These are phyloP conservation scores for Solanum okadae DNA, from an alignment of 257 asterid genomes.

Conservation along the genomic window DNA sequence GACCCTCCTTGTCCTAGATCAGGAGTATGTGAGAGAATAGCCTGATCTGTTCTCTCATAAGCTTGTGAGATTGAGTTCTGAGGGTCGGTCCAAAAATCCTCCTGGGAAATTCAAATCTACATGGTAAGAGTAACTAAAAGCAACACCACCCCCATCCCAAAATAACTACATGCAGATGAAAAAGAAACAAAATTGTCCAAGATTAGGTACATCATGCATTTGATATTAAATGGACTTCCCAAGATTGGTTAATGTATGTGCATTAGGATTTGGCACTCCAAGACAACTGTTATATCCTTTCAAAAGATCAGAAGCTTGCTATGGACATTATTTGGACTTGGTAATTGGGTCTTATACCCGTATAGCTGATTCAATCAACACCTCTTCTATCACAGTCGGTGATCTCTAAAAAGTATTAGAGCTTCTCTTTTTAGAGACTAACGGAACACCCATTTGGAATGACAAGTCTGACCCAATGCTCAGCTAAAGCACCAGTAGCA, in stretches of 20 bases:
- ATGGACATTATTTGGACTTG: background rate
- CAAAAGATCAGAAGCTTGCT: background rate
- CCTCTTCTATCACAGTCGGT: background rate
- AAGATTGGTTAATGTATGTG: background rate
- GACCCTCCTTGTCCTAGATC: slow-evolving; percentile 94
- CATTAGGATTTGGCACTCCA: background rate
- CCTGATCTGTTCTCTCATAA: slow-evolving; percentile 79
- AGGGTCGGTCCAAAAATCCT: slow-evolving; percentile 72
- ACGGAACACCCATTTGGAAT: background rate
- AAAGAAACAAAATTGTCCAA: background rate
- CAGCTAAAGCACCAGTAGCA: background rate
- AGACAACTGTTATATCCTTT: background rate
- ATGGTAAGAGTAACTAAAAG: background rate
- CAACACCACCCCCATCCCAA: background rate
- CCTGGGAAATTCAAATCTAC: slow-evolving; percentile 25
- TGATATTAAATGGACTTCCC: background rate
- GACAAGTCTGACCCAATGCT: background rate
- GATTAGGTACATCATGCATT: background rate
- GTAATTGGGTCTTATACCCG: background rate
- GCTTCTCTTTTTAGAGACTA: background rate
- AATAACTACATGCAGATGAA: background rate
- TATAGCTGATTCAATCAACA: background rate
- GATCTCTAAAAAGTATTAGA: background rate
- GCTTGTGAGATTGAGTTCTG: slow-evolving; percentile 50
- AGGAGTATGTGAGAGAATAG: slow-evolving; percentile 69